phyloP scores from a whole-genome alignment of 306 rosid species.

The Biancaea sappan region DNA sequence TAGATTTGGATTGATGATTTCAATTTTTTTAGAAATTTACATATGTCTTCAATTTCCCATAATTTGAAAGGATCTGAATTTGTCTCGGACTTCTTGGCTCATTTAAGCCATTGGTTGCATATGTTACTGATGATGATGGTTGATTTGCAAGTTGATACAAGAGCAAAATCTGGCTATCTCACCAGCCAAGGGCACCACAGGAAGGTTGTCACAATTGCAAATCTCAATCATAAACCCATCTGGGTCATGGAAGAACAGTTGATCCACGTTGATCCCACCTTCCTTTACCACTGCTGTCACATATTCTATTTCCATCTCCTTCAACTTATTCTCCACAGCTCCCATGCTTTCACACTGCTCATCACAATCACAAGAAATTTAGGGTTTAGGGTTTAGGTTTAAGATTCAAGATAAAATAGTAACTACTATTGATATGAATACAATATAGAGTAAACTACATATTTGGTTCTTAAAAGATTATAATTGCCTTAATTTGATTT shows the following conservation, averaged over 20 bases:
- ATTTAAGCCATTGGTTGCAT: slow-evolving; percentile 28
- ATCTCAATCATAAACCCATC: slow-evolving; percentile 98
- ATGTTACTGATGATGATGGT: slow-evolving; percentile 40
- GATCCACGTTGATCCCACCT: slow-evolving; percentile 84
- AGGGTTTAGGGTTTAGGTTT: too few species aligned
- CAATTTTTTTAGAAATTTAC: too few species aligned
- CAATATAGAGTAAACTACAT: too few species aligned
- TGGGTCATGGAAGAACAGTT: slow-evolving; percentile 90
- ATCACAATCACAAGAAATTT: background rate
- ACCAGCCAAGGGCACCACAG: slow-evolving; percentile 62
- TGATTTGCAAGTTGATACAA: slow-evolving; percentile 25
- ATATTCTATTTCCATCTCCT: slow-evolving; percentile 66
- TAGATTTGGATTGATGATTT: too few species aligned
- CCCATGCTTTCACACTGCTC: slow-evolving; percentile 90
- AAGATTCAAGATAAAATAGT: too few species aligned
- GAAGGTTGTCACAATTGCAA: slow-evolving; percentile 87
- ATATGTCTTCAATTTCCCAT: too few species aligned
- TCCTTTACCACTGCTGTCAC: slow-evolving; percentile 74
- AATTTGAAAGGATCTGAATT: background rate
- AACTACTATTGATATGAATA: too few species aligned
- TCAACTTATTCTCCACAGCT: slow-evolving; percentile 79
- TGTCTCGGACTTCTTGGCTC: background rate
- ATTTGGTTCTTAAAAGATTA: too few species aligned
- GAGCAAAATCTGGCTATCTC: slow-evolving; percentile 43
- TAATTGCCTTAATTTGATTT: too few species aligned